A percentile compares a stretch with the other conserved stretches of the same genome.
Conservation (phyloP, 192 early-diverging fungal genomes). For the Entophlyctis helioformis region DNA sequence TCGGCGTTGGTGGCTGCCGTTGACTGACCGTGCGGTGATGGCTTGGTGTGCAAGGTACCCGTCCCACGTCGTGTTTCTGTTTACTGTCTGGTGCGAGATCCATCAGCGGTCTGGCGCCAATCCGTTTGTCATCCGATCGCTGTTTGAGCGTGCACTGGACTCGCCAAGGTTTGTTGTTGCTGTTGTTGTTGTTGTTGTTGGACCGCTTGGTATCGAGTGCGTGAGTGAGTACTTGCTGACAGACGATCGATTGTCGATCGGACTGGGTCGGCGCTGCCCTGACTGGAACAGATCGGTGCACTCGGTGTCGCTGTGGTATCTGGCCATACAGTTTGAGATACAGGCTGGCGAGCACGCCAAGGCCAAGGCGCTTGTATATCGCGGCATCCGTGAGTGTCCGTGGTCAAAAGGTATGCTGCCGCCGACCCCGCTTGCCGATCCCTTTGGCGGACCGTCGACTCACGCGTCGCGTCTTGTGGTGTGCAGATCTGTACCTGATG, state of each 20-base stretch:
- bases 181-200: no score
- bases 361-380: conserved; percentile 41
- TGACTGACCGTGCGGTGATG: no score
- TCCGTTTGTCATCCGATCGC: conserved; percentile 33
- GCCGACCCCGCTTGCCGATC: not conserved
- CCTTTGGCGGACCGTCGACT: not conserved
- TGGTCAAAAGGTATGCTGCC: conserved; percentile 50
- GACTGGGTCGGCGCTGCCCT: no score
- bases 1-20: no score
- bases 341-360: conserved; percentile 16
- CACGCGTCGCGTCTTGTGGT: not conserved
- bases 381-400: conserved; percentile 50
- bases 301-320: conserved; percentile 42
- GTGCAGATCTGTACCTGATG: conserved; percentile 39
- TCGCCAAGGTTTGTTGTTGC: conserved; percentile 11
- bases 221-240: no score
- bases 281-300: conserved; percentile 31
- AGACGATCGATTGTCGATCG: no score
- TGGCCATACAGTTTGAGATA: conserved; percentile 49
- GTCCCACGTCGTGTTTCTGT: conserved; percentile 41
- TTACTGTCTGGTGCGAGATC: conserved; percentile 42
- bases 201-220: no score
- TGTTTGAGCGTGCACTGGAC: conserved; percentile 44
- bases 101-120: conserved; percentile 37
- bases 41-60: conserved; percentile 33